Conservation (phyloP, 2,329 filamentous ascomycete species). For the Pseudocercospora cruenta region DNA sequence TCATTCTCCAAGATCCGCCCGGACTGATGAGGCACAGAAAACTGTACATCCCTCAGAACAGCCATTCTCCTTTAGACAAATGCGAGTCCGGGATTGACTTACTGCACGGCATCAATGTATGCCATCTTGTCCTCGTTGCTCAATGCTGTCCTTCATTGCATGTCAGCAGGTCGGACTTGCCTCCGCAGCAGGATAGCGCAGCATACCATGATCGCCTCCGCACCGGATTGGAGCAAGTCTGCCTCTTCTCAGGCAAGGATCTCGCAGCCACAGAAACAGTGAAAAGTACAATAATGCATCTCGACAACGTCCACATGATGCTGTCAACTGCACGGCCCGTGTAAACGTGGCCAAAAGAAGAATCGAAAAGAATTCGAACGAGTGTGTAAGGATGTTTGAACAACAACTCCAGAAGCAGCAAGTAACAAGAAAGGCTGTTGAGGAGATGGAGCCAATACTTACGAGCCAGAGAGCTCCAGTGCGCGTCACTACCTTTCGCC, state of each 20-base stretch:
- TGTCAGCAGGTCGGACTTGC: background rate
- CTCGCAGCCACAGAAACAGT: background rate
- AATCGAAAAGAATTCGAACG: slow-evolving; percentile 5
- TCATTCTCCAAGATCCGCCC: background rate
- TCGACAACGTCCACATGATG: slow-evolving; percentile 1
- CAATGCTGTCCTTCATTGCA: slow-evolving; percentile 18
- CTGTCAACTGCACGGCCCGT: slow-evolving; percentile 1
- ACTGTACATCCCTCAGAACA: background rate
- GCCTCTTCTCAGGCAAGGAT: slow-evolving; percentile 8
- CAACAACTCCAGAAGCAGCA: background rate
- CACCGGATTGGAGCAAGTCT: slow-evolving; percentile 15
- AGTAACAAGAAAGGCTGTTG: background rate
- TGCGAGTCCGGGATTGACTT: background rate
- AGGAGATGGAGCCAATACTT: background rate
- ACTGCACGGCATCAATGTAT: slow-evolving; percentile 25
- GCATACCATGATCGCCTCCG: slow-evolving; percentile 23
- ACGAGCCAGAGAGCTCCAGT: background rate
- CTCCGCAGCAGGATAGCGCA: background rate
- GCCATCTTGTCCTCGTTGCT: slow-evolving; percentile 22
- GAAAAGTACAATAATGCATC: background rate
- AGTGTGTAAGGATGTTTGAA: background rate
- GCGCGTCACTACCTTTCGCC: background rate
- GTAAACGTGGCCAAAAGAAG: background rate
- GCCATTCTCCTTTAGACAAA: background rate
- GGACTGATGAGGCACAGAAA: background rate